Evolutionary conservation across 2,329 filamentous ascomycete genomes (phyloP), one percentile per base, ranked within the genome.

Genomic region (Periglandula ipomoeae): DNA sequence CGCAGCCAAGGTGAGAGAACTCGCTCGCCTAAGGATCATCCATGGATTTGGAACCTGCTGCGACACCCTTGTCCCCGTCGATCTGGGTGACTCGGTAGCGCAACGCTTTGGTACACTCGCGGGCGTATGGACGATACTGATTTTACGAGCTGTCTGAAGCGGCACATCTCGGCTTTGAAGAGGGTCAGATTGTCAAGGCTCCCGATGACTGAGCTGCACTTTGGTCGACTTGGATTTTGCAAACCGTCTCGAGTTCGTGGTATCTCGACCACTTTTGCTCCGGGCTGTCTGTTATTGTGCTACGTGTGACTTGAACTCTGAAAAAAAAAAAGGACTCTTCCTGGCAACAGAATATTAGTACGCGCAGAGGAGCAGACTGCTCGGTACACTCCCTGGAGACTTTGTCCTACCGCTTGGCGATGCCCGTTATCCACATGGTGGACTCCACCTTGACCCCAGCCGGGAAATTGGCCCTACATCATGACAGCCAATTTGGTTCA

Each of bases 401-500:
- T 27, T 50, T 17, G 48, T 43, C 43, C 44, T 48, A 45, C 49
- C 41, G 32, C 41, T 34, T 27, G 46, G 46, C 7, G 34, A 41
- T 48, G 48, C 48, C 37, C 47, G 46, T 50, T 41, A 43, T 50
- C 48, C 55, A 52, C 52, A 49, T 48, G 47, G 51, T 24, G 24
- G 41, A 26, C 40, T 47, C 54, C 51, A 50, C 50, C 44, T 37
- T 43, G 37, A 34, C 47, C 51, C 46, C 50, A 47, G 50, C 48
- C 45, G 52, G 55, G 56, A 58, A 57, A 58, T 58, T 58, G 50
- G 52, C 53, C 51, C 49, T 51, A 37, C 52, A 49, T 46, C 47
- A 35, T 34, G 46, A 38, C 15, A 39, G 24, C 19, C 43, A 24
- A 17, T 20, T 37, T 45, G 43, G 32, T 24, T 30, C 23, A 32